Percentiles rank a stretch among this genome's conserved stretches.
Evolutionary conservation across 2,329 filamentous ascomycete species (phyloP).

Genomic region (Mycosphaerella arachidis): DNA sequence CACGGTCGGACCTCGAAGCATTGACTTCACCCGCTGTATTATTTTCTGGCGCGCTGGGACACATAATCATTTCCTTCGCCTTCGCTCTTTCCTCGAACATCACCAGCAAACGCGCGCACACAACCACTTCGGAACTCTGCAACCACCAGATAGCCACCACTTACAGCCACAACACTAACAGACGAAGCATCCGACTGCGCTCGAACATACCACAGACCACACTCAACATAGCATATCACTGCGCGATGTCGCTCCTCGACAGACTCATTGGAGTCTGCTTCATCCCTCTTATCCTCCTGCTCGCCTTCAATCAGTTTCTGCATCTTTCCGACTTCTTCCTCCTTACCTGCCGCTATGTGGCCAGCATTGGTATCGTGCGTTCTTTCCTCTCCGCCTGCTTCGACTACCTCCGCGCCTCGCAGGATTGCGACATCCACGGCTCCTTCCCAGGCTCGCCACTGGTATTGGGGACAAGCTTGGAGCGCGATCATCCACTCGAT

Average conservation of each 20-base stretch:
- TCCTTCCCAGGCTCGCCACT: not conserved
- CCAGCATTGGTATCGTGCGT: not conserved
- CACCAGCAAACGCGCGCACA: not conserved
- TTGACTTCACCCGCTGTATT: not conserved
- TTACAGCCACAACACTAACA: not conserved
- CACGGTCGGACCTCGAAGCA: not conserved
- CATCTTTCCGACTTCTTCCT: not conserved
- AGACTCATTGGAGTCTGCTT: not conserved
- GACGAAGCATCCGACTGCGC: not conserved
- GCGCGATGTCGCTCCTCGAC: not conserved
- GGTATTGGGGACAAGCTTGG: not conserved
- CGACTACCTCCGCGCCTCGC: not conserved
- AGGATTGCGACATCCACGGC: not conserved
- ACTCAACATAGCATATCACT: not conserved
- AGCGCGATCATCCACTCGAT: not conserved
- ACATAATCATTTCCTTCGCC: not conserved
- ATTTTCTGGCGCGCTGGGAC: not conserved
- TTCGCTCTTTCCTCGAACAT: not conserved
- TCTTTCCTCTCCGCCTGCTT: not conserved
- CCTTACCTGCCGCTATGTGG: not conserved
- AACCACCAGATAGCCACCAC: not conserved
- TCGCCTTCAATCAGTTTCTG: not conserved
- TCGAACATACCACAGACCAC: not conserved
- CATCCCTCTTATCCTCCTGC: not conserved
- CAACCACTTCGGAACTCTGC: not conserved